Evolutionary conservation across 257 asterid species (phyloP).

Genomic region (Solanum infundibuliforme): DNA sequence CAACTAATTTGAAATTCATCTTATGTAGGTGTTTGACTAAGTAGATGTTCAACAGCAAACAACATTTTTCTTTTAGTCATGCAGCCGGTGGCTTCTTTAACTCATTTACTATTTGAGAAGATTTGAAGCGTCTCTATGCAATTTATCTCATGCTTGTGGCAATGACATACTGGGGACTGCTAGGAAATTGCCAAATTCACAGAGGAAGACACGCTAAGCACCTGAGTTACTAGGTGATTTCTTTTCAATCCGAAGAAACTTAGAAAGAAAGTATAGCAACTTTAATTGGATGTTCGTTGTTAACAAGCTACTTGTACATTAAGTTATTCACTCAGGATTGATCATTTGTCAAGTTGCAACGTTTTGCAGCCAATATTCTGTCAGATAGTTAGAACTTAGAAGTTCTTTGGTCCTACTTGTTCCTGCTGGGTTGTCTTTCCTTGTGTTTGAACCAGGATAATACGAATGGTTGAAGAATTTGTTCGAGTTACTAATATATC

Average conservation of each 20-base stretch:
- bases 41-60: neutral
- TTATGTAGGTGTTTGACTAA: constrained; percentile 28
- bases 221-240: neutral
- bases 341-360: neutral
- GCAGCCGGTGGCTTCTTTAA: neutral
- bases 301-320: neutral
- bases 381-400: neutral
- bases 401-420: neutral
- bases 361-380: neutral
- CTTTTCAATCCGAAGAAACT: neutral
- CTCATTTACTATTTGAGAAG: neutral
- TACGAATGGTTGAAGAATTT: neutral
- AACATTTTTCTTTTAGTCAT: neutral
- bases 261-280: neutral
- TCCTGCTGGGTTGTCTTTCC: neutral
- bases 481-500: neutral
- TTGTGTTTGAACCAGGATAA: neutral
- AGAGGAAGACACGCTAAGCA: neutral
- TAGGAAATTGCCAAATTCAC: neutral
- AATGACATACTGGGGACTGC: neutral
- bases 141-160: neutral
- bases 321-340: neutral
- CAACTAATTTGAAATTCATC: neutral
- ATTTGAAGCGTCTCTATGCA: neutral
- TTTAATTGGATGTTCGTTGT: neutral